Evolutionary conservation across 1,284 basidiomycete species (phyloP).

Genomic region (Cutaneotrichosporon sp.): DNA sequence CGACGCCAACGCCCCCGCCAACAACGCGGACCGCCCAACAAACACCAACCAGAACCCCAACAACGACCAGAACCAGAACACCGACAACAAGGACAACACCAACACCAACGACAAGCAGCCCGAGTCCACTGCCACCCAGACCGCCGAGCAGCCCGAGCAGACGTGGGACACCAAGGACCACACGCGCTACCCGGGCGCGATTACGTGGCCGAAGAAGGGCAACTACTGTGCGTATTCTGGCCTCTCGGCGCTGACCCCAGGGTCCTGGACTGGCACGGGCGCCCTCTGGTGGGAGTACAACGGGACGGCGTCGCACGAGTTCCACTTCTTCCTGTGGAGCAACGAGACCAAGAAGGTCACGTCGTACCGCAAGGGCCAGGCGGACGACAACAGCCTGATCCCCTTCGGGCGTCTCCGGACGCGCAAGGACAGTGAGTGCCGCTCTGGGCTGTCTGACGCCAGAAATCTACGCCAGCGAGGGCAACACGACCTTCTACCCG

Average conservation of each 20-base stretch:
- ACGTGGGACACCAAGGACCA: background rate
- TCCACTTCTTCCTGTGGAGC: constrained; percentile 10
- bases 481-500: constrained; percentile 5
- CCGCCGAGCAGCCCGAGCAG: background rate
- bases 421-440: constrained; percentile 5
- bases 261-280: background rate
- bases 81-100: background rate
- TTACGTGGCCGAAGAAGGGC: constrained; percentile 1
- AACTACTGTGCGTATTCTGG: background rate
- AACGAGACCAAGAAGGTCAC: constrained; percentile 1
- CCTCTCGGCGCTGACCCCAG: background rate
- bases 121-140: background rate
- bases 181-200: background rate
- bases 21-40: background rate
- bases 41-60: background rate
- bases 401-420: background rate
- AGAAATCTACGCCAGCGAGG: background rate
- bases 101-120: background rate
- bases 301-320: background rate
- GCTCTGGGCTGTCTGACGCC: no score
- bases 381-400: background rate
- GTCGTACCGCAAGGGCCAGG: background rate
- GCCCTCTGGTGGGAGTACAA: constrained; percentile 4
- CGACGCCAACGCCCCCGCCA: background rate
- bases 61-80: background rate